These are phyloP conservation scores for Saxophila tyrrhenica DNA, from an alignment of 495 filamentous ascomycete genomes.

Conservation along the genomic window DNA sequence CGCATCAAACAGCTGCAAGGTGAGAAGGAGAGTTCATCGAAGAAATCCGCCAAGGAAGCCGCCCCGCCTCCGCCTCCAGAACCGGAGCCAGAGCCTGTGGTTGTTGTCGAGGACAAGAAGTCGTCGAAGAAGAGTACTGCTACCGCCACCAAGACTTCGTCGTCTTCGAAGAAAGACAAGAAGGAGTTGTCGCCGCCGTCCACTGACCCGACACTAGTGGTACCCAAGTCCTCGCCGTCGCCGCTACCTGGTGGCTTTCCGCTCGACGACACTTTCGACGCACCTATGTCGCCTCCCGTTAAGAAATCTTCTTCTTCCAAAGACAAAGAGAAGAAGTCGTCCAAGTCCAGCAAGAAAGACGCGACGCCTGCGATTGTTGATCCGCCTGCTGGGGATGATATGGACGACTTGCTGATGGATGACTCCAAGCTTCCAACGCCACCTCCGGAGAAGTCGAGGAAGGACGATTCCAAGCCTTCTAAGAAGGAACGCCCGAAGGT, in stretches of 20 bases:
- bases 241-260: constrained; percentile 33
- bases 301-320: constrained; percentile 19
- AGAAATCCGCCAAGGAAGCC: constrained; percentile 4
- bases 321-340: constrained; percentile 14
- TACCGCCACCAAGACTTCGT: constrained; percentile 11
- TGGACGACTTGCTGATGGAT: constrained; percentile 12
- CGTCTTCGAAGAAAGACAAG: constrained; percentile 16
- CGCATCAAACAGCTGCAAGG: constrained; percentile 27
- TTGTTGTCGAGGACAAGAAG: constrained; percentile 25
- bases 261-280: constrained; percentile 24
- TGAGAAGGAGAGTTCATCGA: constrained; percentile 12
- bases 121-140: constrained; percentile 17
- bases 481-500: constrained; percentile 51
- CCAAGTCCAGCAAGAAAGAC: constrained; percentile 18
- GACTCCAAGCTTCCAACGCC: constrained; percentile 39
- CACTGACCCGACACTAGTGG: constrained; percentile 14
- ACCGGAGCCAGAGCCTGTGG: constrained; percentile 4
- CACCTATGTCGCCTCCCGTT: constrained; percentile 9
- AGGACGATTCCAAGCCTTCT: constrained; percentile 34
- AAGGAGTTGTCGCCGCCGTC: constrained; percentile 6
- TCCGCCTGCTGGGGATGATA: not conserved
- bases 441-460: constrained; percentile 36
- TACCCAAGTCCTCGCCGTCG: constrained; percentile 13
- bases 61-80: constrained; percentile 11
- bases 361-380: constrained; percentile 15